Base-by-base conservation (phyloP, 2,329 filamentous ascomycete species). In the Phyllosticta ampelicida region DNA sequence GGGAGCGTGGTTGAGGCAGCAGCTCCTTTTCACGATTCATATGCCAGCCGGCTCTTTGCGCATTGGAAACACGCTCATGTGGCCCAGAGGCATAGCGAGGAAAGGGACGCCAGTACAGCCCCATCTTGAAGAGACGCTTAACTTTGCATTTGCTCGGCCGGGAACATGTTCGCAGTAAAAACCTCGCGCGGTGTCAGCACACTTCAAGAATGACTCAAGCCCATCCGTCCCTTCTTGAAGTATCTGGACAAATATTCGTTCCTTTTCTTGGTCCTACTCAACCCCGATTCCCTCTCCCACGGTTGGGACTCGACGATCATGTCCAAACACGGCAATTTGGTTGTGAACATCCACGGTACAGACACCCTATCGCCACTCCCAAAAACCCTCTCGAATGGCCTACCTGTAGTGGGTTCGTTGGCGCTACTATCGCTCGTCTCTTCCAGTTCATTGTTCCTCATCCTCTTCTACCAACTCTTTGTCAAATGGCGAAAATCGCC, bases 391-490 rank as follows among this genome's bases (percentile, higher is more conserved):
- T 65, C 66, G 26, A 67, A 63, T 10, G 78, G 77, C 62, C 66
- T 80, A 18, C 72, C 71, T 18, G 74, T 76, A 16, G 74, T 80
- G 58, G 72, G 77, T 21, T 63, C 67, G 26, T 65, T 80, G 23
- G 78, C 73, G 16, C 70, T 78, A 48, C 60, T 79, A 8, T 80
- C 78, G 10, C 74, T 78, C 60, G 48, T 75, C 18, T 70, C 75
- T 20, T 76, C 78, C 2, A 61, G 71, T 4, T 64, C 65, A 9
- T 71, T 81, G 1, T 68, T 79, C 19, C 51, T 70, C 26, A 66
- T 78, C 53, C 73, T 80, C 58, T 72, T 68, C 26, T 78, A 76
- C 64, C 74, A 76, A 26, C 73, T 80, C 59, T 62, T 79, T n/a
- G 29, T 51, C 53, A 48, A 50, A 58, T 73, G 70, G 70, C 66